Base-by-base conservation (phyloP, 176 grass and related monocot genomes). In the Hordeum vulgare region DNA sequence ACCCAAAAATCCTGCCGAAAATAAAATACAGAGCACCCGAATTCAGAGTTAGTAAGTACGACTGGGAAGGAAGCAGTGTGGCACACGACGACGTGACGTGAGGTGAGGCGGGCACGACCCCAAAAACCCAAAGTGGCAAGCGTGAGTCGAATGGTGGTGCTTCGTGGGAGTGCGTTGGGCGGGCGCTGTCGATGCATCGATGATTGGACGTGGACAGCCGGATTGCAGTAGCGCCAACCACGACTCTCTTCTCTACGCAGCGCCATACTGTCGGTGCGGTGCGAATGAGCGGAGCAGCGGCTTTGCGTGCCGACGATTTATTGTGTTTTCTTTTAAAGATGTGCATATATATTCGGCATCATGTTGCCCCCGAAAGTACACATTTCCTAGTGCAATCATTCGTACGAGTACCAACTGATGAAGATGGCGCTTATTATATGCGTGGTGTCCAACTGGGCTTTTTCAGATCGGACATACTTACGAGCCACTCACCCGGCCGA, bases 181-280 rank as follows among this genome's bases (percentile, higher is more conserved):
- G 8, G 88, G 40, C 83, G 58, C 88, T 90, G 79, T 90, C 88
- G 56, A 0, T 11, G 10, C 42, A 13, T 18, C 83, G 44, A 36
- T 64, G 34, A 21, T 45, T 27, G 36, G 88, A 90, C 34, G 24
- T 26, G 21, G 83, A 90, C 88, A 24, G 9, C 14, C 64, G 21
- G 83, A 66, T 65, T 57, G 72, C 26, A 45, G 64, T 82, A 77
- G 34, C 71, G 11, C 37, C 37, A 71, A 71, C 68, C 68, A 72
- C 24, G 51, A 56, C 27, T 1, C 7, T 28, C 51, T 53, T 4
- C 15, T 54, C 49, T 53, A 18, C 51, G n/a, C n/a, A n/a, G n/a
- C n/a, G n/a, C n/a, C 49, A 3, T 56, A 56, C 53, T 56, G 53
- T 56, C 53, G 53, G 53, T 56, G 49, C 47, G 15, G 1, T 17